Conservation (phyloP, 1,284 basidiomycete species). For the Phaffia rhodozyma region DNA sequence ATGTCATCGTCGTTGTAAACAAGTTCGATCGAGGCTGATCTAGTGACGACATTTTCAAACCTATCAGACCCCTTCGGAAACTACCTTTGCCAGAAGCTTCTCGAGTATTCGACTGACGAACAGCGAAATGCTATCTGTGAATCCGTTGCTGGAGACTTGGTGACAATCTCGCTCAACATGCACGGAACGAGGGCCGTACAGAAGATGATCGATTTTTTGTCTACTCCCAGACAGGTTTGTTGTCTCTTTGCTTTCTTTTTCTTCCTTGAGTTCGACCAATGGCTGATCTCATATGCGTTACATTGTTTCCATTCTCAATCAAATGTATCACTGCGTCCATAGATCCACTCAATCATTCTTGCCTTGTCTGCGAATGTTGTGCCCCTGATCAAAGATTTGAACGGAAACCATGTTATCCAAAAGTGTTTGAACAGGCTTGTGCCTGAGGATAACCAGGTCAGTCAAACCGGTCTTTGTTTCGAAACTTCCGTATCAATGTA, state of each 20-base stretch:
- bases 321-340: slow-evolving; percentile 32
- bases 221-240: slow-evolving; percentile 81
- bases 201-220: slow-evolving; percentile 99
- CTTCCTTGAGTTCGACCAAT: no score
- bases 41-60: slow-evolving; percentile 11
- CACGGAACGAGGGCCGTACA: slow-evolving; percentile 98
- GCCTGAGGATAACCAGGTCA: slow-evolving; percentile 92
- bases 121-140: slow-evolving; percentile 96
- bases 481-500: neutral
- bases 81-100: slow-evolving; percentile 95
- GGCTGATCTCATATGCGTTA: neutral
- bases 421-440: slow-evolving; percentile 97
- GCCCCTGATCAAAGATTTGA: slow-evolving; percentile 97
- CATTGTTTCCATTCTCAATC: slow-evolving; percentile 16
- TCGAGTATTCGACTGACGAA: slow-evolving; percentile 96
- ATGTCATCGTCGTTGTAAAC: neutral
- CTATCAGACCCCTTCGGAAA: slow-evolving; percentile 92
- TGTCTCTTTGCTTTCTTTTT: slow-evolving; percentile 15
- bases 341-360: slow-evolving; percentile 95
- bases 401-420: slow-evolving; percentile 99
- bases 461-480: slow-evolving; percentile 10
- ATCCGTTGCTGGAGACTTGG: slow-evolving; percentile 90
- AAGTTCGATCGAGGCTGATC: neutral
- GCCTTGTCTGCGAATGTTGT: slow-evolving; percentile 96
- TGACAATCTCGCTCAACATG: slow-evolving; percentile 99